Conservation (phyloP, 202 grass and related monocot species). For the Alloteropsis angusta region DNA sequence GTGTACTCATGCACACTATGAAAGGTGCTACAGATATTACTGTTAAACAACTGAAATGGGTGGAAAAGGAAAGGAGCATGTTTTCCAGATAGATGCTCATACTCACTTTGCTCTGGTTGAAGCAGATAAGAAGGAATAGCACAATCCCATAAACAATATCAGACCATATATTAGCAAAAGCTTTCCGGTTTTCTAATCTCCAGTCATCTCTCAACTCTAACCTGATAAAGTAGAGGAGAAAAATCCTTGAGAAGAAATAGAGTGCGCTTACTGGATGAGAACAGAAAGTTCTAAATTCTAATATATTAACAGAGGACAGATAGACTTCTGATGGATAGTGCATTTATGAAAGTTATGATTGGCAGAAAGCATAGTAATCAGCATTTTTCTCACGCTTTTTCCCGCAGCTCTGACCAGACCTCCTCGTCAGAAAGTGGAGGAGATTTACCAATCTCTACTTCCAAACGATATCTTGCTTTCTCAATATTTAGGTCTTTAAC, state of each 20-base stretch:
- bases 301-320: background rate
- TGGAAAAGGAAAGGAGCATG: background rate
- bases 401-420: constrained; percentile 65
- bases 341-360: constrained; percentile 16
- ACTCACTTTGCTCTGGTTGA: constrained; percentile 84
- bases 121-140: constrained; percentile 83
- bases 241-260: constrained; percentile 16
- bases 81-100: constrained; percentile 37
- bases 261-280: background rate
- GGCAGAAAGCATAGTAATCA: background rate
- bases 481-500: constrained; percentile 73
- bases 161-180: constrained; percentile 94
- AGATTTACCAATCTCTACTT: constrained; percentile 89
- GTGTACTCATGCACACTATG: background rate
- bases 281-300: background rate
- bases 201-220: constrained; percentile 87
- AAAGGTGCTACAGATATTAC: background rate
- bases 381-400: constrained; percentile 66
- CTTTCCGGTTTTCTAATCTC: constrained; percentile 84
- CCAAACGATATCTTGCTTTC: constrained; percentile 63
- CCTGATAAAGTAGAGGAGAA: constrained; percentile 44
- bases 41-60: background rate
- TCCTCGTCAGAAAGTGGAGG: constrained; percentile 80
- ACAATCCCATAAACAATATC: constrained; percentile 68
- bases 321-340: constrained; percentile 3